Evolutionary conservation across 2,329 filamentous ascomycete genomes (phyloP).

Genomic region (Xylaria sp.): DNA sequence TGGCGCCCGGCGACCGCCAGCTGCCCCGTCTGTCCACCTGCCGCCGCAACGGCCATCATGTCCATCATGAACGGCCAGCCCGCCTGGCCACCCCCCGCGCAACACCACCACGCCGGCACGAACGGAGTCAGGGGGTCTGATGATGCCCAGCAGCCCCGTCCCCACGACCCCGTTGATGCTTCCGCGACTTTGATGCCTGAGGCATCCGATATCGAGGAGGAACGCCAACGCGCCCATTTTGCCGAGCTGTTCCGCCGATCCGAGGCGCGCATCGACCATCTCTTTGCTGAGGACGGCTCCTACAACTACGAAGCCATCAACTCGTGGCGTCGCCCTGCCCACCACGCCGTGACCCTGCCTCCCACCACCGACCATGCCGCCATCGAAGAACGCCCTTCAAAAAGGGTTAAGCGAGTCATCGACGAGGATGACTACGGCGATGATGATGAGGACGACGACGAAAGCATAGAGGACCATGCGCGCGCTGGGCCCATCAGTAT

Average conservation of each 20-base stretch:
- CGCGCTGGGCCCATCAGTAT: conserved; percentile 50
- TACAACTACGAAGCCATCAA: conserved; percentile 66
- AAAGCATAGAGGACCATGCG: conserved; percentile 46
- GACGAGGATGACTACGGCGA: conserved; percentile 89
- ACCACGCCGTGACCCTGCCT: conserved; percentile 57
- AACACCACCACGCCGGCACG: conserved; percentile 53
- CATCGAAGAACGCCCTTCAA: conserved; percentile 71
- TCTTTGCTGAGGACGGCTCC: conserved; percentile 73
- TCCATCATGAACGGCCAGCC: conserved; percentile 74
- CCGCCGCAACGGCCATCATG: conserved; percentile 65
- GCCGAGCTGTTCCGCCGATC: conserved; percentile 79
- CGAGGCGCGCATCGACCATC: conserved; percentile 78
- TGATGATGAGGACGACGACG: conserved; percentile 79
- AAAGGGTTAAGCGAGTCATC: conserved; percentile 81
- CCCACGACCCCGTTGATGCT: conserved; percentile 63
- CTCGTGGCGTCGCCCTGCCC: conserved; percentile 60
- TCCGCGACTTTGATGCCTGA: conserved; percentile 67
- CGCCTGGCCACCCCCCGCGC: conserved; percentile 70
- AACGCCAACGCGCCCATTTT: conserved; percentile 78
- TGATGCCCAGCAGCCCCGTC: conserved; percentile 65
- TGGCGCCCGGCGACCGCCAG: conserved; percentile 68
- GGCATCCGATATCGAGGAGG: conserved; percentile 73
- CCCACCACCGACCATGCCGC: conserved; percentile 69
- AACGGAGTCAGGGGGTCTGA: conserved; percentile 65
- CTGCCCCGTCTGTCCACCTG: conserved; percentile 61